Conservation (phyloP, 768 basidiomycete genomes). For the Phaffia tasmanica region DNA sequence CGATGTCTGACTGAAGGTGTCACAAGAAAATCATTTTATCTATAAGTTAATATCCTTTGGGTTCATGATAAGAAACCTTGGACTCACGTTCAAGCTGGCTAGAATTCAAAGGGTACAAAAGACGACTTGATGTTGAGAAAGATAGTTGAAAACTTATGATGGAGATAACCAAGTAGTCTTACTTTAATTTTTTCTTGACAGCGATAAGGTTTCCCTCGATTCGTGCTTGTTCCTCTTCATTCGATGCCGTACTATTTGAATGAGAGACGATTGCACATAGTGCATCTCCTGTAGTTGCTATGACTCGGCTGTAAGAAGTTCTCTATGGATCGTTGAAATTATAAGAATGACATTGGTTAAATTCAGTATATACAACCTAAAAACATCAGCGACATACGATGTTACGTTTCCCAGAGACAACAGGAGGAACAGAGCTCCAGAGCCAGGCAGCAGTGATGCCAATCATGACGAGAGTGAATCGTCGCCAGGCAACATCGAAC, state of each 20-base stretch:
- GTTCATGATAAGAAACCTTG: background rate
- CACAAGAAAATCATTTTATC: background rate
- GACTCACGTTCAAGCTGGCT: background rate
- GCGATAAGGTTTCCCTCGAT: constrained; percentile 61
- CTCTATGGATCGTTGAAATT: background rate
- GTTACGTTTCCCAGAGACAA: background rate
- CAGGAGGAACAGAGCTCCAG: constrained; percentile 28
- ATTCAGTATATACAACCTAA: constrained; percentile 54
- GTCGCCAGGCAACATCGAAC: constrained; percentile 55
- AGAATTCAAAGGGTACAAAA: background rate
- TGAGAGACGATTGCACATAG: constrained; percentile 68
- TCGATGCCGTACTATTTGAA: constrained; percentile 43
- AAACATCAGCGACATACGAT: constrained; percentile 16
- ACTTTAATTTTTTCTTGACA: constrained; percentile 58
- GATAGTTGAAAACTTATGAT: background rate
- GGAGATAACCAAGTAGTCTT: constrained; percentile 57
- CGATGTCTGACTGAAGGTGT: background rate
- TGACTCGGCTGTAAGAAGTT: constrained; percentile 52
- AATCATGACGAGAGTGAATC: constrained; percentile 49
- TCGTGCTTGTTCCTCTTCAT: constrained; percentile 43
- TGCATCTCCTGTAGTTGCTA: constrained; percentile 54
- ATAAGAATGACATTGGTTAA: background rate
- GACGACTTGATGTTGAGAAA: background rate
- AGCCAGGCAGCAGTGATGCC: constrained; percentile 69
- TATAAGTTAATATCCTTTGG: background rate